phyloP scores from a whole-genome alignment of 768 basidiomycete genomes.

The Tricholoma flavovirens region DNA sequence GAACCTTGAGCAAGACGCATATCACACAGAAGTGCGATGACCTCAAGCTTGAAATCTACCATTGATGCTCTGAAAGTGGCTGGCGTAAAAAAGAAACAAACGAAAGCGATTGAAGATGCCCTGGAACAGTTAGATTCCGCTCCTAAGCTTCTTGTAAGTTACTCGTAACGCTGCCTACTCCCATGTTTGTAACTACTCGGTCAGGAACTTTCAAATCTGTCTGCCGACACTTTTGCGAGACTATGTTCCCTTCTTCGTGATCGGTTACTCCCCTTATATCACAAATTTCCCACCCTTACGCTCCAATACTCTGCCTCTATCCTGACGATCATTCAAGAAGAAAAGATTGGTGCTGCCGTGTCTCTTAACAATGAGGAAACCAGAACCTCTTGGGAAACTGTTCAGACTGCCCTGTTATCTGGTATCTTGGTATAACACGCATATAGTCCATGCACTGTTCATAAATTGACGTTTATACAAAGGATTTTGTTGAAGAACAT shows the following conservation, averaged over 20 bases:
- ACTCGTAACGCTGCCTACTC: neutral
- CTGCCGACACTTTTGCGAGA: slow-evolving; percentile 30
- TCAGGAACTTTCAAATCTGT: slow-evolving; percentile 36
- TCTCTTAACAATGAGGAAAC: slow-evolving; percentile 11
- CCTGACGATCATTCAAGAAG: slow-evolving; percentile 33
- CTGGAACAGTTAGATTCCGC: slow-evolving; percentile 37
- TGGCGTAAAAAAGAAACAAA: slow-evolving; percentile 22
- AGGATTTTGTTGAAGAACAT: slow-evolving; percentile 28
- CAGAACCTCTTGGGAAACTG: slow-evolving; percentile 36
- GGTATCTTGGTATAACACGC: slow-evolving; percentile 38
- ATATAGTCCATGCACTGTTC: slow-evolving; percentile 1
- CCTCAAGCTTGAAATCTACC: slow-evolving; percentile 20
- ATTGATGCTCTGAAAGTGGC: slow-evolving; percentile 26
- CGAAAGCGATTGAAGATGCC: slow-evolving; percentile 25
- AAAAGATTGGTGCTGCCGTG: slow-evolving; percentile 28
- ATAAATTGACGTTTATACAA: neutral
- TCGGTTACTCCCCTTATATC: slow-evolving; percentile 41
- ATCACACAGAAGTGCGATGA: neutral
- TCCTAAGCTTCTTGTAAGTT: slow-evolving; percentile 37
- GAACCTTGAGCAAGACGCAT: neutral
- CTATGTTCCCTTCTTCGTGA: slow-evolving; percentile 36
- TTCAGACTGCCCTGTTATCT: slow-evolving; percentile 43
- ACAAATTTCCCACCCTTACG: slow-evolving; percentile 29
- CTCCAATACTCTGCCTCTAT: slow-evolving; percentile 37
- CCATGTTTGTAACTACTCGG: neutral